Evolutionary conservation across 1,284 basidiomycete genomes (phyloP).

Genomic region (Neonothopanus nambi): DNA sequence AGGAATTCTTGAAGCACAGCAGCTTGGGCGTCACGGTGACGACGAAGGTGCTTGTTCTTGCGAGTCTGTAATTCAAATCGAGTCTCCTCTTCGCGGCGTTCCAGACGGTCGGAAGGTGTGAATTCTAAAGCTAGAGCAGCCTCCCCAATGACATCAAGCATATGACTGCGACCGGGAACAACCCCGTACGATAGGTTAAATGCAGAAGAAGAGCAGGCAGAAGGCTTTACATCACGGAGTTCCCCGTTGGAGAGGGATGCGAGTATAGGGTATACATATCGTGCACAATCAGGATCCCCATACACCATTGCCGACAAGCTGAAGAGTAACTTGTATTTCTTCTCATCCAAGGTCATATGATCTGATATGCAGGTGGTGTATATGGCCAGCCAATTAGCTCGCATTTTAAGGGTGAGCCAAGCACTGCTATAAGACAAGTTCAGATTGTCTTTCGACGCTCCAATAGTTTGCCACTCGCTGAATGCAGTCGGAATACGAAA

Average conservation of each 20-base stretch:
- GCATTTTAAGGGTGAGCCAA: neutral
- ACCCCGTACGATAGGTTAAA: neutral
- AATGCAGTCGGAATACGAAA: neutral
- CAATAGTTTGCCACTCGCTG: neutral
- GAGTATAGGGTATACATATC: neutral
- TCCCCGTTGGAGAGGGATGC: neutral
- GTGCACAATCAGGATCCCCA: neutral
- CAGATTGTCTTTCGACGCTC: neutral
- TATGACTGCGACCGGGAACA: neutral
- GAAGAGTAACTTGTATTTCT: slow-evolving; percentile 7
- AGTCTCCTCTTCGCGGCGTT: neutral
- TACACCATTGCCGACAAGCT: slow-evolving; percentile 9
- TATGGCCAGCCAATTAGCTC: slow-evolving; percentile 2
- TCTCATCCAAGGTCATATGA: neutral
- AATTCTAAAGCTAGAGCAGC: neutral
- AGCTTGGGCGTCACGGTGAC: neutral
- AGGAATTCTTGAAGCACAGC: neutral
- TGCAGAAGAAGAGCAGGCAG: neutral
- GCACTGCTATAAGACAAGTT: slow-evolving; percentile 5
- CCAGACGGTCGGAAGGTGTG: neutral
- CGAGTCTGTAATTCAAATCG: neutral
- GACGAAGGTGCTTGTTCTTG: neutral
- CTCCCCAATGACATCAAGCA: neutral
- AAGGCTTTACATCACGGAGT: neutral
- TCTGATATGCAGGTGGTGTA: no score